Evolutionary conservation across 345 rosid species (phyloP).

Genomic region (Nasturtium officinale): DNA sequence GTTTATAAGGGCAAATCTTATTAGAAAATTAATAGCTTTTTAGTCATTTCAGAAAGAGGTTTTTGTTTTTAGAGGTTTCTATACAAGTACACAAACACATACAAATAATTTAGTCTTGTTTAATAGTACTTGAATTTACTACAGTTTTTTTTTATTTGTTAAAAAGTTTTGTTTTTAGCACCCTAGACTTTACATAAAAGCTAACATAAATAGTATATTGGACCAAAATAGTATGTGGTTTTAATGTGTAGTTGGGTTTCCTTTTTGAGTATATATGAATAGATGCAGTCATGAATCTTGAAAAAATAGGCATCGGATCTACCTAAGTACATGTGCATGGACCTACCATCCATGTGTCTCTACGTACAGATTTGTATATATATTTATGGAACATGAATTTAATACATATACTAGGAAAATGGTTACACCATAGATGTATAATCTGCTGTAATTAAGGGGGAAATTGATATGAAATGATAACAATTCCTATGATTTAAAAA

Average conservation of each 20-base stretch:
- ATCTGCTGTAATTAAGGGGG: neutral
- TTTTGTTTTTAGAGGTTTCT: too few relatives aligned
- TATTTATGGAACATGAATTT: slow-evolving; percentile 1
- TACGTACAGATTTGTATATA: neutral
- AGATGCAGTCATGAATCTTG: slow-evolving; percentile 28
- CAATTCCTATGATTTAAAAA: neutral
- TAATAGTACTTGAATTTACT: too few relatives aligned
- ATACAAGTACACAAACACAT: too few relatives aligned
- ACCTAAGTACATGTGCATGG: slow-evolving; percentile 17
- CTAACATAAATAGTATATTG: neutral
- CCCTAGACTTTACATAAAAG: neutral
- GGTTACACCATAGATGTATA: neutral
- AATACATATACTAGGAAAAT: neutral
- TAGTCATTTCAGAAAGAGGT: too few relatives aligned
- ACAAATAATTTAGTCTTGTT: too few relatives aligned
- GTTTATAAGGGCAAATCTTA: neutral
- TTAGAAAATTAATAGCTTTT: too few relatives aligned
- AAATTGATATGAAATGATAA: neutral
- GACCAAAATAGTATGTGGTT: neutral
- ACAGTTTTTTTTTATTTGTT: too few relatives aligned
- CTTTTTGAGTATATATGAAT: slow-evolving; percentile 2
- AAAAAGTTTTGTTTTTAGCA: too few relatives aligned
- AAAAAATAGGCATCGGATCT: slow-evolving; percentile 29
- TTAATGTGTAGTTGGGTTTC: neutral
- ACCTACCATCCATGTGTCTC: slow-evolving; percentile 12